Evolutionary conservation across 2,329 filamentous ascomycete species (phyloP).

Genomic region (Monosporascus sp.): DNA sequence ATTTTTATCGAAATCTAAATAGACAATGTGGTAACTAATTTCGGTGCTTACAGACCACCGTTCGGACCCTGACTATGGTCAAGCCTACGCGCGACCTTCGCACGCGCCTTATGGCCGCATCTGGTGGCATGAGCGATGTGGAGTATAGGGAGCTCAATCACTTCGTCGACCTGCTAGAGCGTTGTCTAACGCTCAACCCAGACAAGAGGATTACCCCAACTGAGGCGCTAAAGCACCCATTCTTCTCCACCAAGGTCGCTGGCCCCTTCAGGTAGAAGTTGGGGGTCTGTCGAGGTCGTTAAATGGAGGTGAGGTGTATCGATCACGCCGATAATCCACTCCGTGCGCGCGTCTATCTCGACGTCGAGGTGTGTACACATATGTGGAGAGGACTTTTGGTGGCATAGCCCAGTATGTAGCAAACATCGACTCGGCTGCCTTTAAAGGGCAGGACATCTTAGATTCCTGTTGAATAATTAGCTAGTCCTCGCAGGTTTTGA

Average conservation of each 20-base stretch:
- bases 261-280: constrained; percentile 15
- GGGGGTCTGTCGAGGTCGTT: neutral
- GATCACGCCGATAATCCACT: neutral
- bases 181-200: constrained; percentile 82
- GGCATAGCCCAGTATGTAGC: too few species aligned
- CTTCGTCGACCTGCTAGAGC: constrained; percentile 84
- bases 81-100: constrained; percentile 81
- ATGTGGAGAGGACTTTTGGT: too few species aligned
- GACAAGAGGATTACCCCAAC: constrained; percentile 84
- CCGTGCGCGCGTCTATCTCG: neutral
- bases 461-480: too few species aligned
- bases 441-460: too few species aligned
- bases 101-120: constrained; percentile 69
- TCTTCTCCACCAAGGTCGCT: constrained; percentile 54
- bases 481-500: too few species aligned
- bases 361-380: too few species aligned
- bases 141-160: constrained; percentile 74
- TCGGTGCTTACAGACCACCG: constrained; percentile 47
- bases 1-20: neutral
- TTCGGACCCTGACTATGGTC: constrained; percentile 62
- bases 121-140: constrained; percentile 65
- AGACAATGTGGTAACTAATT: neutral
- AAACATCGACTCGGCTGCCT: too few species aligned
- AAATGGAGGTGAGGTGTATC: neutral
- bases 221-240: constrained; percentile 85